phyloP scores from a whole-genome alignment of 2,329 filamentous ascomycete species.

The Aulographum hederae region DNA sequence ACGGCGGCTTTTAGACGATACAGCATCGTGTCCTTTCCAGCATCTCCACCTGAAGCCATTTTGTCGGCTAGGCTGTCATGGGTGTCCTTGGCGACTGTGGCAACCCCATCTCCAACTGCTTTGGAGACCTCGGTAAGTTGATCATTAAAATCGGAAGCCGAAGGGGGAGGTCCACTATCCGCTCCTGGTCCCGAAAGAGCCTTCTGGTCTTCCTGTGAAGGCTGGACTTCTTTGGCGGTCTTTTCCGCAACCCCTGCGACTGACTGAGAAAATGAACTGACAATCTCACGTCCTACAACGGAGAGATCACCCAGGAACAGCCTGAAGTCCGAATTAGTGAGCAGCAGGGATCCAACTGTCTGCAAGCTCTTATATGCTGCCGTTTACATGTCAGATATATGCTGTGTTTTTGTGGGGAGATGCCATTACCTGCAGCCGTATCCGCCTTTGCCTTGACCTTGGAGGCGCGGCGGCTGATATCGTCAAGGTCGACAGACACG shows the following conservation, averaged over 20 bases:
- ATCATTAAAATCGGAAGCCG: constrained; percentile 40
- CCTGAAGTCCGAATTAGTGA: constrained; percentile 82
- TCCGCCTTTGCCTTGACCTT: constrained; percentile 51
- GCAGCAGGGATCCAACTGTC: constrained; percentile 65
- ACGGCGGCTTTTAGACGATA: constrained; percentile 63
- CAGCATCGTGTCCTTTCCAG: constrained; percentile 55
- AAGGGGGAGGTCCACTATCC: constrained; percentile 34
- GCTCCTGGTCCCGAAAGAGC: constrained; percentile 31
- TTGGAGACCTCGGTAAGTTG: constrained; percentile 25
- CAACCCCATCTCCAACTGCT: constrained; percentile 25
- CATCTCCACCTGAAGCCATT: constrained; percentile 35
- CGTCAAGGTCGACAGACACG: constrained; percentile 46
- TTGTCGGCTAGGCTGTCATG: constrained; percentile 57
- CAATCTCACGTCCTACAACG: constrained; percentile 64
- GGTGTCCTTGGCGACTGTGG: constrained; percentile 36
- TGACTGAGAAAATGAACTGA: constrained; percentile 69
- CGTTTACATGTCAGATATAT: constrained; percentile 7
- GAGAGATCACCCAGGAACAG: constrained; percentile 67
- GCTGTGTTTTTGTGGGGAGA: not conserved
- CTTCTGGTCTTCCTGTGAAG: constrained; percentile 41
- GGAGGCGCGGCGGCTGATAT: constrained; percentile 41
- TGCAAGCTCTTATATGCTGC: constrained; percentile 63
- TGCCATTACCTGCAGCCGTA: constrained; percentile 41
- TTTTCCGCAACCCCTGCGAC: constrained; percentile 59
- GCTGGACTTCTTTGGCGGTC: constrained; percentile 55